Percentiles rank a stretch among this genome's conserved stretches.
Conservation (phyloP, 768 basidiomycete species). For the Pulveroboletus sp. region DNA sequence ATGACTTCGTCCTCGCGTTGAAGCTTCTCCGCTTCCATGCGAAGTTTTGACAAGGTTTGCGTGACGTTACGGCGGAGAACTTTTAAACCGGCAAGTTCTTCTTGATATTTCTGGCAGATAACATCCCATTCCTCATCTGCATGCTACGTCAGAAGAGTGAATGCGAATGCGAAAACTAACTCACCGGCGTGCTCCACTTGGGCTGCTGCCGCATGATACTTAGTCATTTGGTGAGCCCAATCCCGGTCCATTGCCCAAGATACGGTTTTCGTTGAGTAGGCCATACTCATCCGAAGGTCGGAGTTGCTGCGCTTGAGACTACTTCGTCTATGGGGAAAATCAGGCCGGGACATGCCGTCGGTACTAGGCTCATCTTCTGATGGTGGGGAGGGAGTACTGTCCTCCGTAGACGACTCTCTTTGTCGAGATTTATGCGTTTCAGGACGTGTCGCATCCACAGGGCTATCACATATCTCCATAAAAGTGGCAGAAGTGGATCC, state of each 20-base stretch:
- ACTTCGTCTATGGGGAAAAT: conserved; percentile 51
- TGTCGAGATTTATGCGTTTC: conserved; percentile 16
- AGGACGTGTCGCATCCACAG: conserved; percentile 18
- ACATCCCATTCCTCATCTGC: conserved; percentile 61
- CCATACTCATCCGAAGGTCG: conserved; percentile 43
- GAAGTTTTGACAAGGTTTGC: conserved; percentile 37
- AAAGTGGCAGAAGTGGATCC: conserved; percentile 31
- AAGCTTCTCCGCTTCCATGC: conserved; percentile 39
- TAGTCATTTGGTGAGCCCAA: conserved; percentile 53
- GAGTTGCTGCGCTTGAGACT: conserved; percentile 59
- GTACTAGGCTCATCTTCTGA: conserved; percentile 33
- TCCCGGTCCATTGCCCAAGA: conserved; percentile 75
- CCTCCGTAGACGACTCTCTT: conserved; percentile 13
- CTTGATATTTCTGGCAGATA: conserved; percentile 53
- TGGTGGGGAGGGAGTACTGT: conserved; percentile 26
- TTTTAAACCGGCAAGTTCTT: conserved; percentile 61
- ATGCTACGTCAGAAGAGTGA: not conserved
- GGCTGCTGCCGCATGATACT: conserved; percentile 40
- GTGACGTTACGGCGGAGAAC: conserved; percentile 53
- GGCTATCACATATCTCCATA: conserved; percentile 34
- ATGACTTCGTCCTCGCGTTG: conserved; percentile 40
- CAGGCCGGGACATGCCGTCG: conserved; percentile 30
- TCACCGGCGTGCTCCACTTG: conserved; percentile 40
- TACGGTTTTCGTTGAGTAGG: conserved; percentile 60
- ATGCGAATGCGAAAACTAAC: conserved; percentile 8